Percentiles rank a stretch among this genome's conserved stretches.
These are phyloP conservation scores for Davidsoniella neocaledoniae DNA, from an alignment of 2,329 filamentous ascomycete species.

Conservation along the genomic window DNA sequence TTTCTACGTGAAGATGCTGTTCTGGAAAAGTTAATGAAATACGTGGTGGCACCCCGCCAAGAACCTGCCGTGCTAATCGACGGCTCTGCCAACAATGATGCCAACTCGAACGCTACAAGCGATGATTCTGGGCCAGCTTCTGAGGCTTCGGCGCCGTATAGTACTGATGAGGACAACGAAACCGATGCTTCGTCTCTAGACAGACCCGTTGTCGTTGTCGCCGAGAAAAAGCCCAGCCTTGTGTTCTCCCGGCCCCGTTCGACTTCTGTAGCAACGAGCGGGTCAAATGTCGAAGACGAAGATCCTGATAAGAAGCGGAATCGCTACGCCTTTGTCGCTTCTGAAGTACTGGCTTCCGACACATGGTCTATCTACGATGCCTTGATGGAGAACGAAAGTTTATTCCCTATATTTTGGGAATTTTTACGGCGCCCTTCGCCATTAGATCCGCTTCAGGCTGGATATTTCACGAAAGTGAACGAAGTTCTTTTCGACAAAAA, in stretches of 20 bases:
- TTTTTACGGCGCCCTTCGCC: constrained; percentile 74
- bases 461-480: constrained; percentile 98
- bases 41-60: constrained; percentile 66
- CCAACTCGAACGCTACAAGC: constrained; percentile 29
- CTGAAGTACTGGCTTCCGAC: constrained; percentile 85
- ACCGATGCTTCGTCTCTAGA: constrained; percentile 8
- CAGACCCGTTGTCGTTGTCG: constrained; percentile 7
- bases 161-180: constrained; percentile 20
- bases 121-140: constrained; percentile 28
- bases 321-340: constrained; percentile 84
- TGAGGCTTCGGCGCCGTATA: not conserved
- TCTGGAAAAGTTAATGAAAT: constrained; percentile 71
- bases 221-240: constrained; percentile 15
- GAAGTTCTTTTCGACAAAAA: constrained; percentile 96
- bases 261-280: constrained; percentile 33
- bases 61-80: constrained; percentile 29
- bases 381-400: constrained; percentile 64
- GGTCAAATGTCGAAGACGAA: constrained; percentile 39
- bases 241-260: constrained; percentile 36
- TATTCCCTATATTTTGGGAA: constrained; percentile 75
- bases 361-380: constrained; percentile 95
- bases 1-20: constrained; percentile 79
- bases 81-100: constrained; percentile 44
- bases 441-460: constrained; percentile 81
- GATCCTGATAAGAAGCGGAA: constrained; percentile 81